These are phyloP conservation scores for Corymbia calophylla DNA, from an alignment of 441 rosid species.

Conservation along the genomic window DNA sequence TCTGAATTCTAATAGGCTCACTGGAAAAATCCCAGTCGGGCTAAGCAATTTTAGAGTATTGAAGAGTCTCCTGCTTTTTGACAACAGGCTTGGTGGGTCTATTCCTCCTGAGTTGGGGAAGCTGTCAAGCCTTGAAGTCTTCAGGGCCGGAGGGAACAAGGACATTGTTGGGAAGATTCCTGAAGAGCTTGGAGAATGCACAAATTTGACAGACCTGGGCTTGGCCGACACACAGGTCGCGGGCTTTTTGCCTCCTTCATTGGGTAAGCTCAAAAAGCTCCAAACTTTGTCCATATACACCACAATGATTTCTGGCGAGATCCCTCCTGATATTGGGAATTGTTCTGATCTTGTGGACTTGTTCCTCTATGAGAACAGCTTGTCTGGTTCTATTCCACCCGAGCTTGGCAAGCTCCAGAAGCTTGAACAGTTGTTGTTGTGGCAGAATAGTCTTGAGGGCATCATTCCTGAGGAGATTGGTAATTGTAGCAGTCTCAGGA, in stretches of 20 bases:
- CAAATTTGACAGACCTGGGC: conserved; percentile 69
- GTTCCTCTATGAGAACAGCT: conserved; percentile 76
- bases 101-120: conserved; percentile 75
- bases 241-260: conserved; percentile 59
- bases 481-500: conserved; percentile 55
- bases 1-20: conserved; percentile 75
- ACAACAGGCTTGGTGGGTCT: conserved; percentile 54
- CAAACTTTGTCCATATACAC: conserved; percentile 70
- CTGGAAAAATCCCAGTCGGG: conserved; percentile 79
- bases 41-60: conserved; percentile 41
- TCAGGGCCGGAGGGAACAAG: conserved; percentile 88
- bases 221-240: conserved; percentile 75
- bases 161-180: conserved; percentile 74
- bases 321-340: conserved; percentile 78
- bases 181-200: conserved; percentile 67
- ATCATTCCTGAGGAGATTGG: conserved; percentile 82
- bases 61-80: conserved; percentile 45
- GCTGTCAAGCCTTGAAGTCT: conserved; percentile 44
- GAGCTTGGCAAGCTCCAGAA: conserved; percentile 70
- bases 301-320: conserved; percentile 76
- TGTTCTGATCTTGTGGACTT: conserved; percentile 78
- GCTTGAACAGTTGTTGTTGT: conserved; percentile 63
- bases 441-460: conserved; percentile 87
- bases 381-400: conserved; percentile 73
- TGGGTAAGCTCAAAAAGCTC: conserved; percentile 71